Percentiles rank a stretch among this genome's conserved stretches.
These are phyloP conservation scores for Aegle marmelos DNA, from an alignment of 345 rosid genomes.

Conservation along the genomic window DNA sequence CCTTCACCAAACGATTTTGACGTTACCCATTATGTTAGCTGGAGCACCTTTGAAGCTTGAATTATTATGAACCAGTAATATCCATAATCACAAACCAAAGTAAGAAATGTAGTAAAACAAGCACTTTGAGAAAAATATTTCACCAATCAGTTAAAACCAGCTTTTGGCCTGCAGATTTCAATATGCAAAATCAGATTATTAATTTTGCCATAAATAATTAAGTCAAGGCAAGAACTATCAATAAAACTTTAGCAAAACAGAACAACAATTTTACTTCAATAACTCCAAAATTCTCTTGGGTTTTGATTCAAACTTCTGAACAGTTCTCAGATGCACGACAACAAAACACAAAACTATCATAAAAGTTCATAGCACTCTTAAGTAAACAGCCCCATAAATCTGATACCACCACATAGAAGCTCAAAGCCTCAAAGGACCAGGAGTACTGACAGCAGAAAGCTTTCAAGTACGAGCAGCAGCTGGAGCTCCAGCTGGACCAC, in stretches of 20 bases:
- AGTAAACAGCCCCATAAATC: not conserved
- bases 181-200: not conserved
- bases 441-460: not conserved
- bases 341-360: not conserved
- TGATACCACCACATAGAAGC: not conserved
- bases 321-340: not conserved
- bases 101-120: not conserved
- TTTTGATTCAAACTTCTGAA: not conserved
- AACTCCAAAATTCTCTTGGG: not conserved
- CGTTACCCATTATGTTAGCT: too few species aligned
- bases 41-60: too few species aligned
- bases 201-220: not conserved
- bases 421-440: not conserved
- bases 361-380: not conserved
- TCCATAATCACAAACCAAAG: not conserved
- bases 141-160: not conserved
- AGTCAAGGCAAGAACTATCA: not conserved
- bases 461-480: slow-evolving; percentile 19
- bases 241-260: not conserved
- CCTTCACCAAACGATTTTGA: too few species aligned
- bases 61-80: too few species aligned
- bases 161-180: not conserved
- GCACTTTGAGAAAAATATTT: not conserved
- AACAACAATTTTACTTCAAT: not conserved
- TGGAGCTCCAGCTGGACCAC: slow-evolving; percentile 23